Percentiles rank a stretch among this genome's conserved stretches.
Conservation (phyloP, 495 filamentous ascomycete species). For the Tuber magnatum region DNA sequence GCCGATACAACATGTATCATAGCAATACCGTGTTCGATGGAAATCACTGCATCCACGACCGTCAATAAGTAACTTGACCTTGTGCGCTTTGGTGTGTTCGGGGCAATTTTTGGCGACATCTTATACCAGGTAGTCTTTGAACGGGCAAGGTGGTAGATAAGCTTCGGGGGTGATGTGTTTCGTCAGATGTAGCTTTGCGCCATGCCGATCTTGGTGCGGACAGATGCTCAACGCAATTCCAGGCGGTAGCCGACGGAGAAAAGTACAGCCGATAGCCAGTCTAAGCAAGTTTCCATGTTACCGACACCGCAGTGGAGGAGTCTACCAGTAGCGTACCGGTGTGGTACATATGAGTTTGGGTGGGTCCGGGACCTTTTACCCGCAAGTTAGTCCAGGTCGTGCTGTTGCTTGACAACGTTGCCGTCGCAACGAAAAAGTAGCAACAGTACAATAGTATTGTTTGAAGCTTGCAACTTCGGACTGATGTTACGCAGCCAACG, state of each 20-base stretch:
- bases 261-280: background rate
- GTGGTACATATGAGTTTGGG: background rate
- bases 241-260: background rate
- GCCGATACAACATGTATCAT: background rate
- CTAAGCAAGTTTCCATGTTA: background rate
- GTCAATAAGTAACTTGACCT: background rate
- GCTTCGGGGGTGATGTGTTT: background rate
- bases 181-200: background rate
- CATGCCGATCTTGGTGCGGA: background rate
- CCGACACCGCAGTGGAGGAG: background rate
- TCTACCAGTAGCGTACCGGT: background rate
- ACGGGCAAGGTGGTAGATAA: background rate
- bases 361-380: background rate
- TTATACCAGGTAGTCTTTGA: background rate
- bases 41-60: background rate
- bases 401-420: conserved; percentile 40
- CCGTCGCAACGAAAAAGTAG: conserved; percentile 33
- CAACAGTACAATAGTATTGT: conserved; percentile 26
- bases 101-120: background rate
- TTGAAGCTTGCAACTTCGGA: conserved; percentile 18
- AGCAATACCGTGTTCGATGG: background rate
- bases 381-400: too few relatives aligned
- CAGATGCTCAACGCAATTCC: background rate
- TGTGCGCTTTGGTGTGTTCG: background rate
- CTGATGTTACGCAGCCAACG: conserved; percentile 46